phyloP scores from a whole-genome alignment of 306 rosid species.

The Neltuma alba region DNA sequence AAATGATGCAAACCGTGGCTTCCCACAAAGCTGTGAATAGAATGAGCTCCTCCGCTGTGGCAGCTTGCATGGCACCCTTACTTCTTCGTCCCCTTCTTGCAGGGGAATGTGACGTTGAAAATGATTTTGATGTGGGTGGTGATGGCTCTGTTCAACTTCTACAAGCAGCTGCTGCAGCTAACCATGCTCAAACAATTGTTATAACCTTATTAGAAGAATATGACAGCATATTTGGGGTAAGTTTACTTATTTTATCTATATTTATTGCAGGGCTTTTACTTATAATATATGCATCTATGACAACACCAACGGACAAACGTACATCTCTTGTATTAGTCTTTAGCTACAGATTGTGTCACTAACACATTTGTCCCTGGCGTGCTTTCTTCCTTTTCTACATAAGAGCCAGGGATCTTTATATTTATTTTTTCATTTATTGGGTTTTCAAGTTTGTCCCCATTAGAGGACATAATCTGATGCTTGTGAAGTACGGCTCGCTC shows the following conservation, averaged over 20 bases:
- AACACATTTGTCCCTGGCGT: conserved; percentile 1
- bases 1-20: conserved; percentile 74
- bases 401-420: background rate
- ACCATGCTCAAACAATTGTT: conserved; percentile 77
- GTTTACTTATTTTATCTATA: conserved; percentile 15
- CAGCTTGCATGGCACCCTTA: conserved; percentile 88
- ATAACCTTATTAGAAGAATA: conserved; percentile 73
- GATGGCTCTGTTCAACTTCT: conserved; percentile 71
- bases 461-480: conserved; percentile 14
- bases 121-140: conserved; percentile 68
- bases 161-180: conserved; percentile 83
- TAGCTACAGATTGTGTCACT: conserved; percentile 9
- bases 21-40: conserved; percentile 62
- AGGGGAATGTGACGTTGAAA: conserved; percentile 73
- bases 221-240: conserved; percentile 66
- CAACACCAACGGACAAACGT: background rate
- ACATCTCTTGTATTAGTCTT: conserved; percentile 15
- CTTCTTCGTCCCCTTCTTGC: conserved; percentile 78
- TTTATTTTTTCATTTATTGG: conserved; percentile 16
- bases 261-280: conserved; percentile 20
- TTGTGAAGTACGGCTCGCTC: background rate
- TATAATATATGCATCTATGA: conserved; percentile 18
- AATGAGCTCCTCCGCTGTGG: conserved; percentile 81
- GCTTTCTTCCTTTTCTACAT: conserved; percentile 5
- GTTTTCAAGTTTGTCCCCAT: conserved; percentile 18